phyloP scores from a whole-genome alignment of 192 early-diverging fungal genomes.

The Coemansia sp. region DNA sequence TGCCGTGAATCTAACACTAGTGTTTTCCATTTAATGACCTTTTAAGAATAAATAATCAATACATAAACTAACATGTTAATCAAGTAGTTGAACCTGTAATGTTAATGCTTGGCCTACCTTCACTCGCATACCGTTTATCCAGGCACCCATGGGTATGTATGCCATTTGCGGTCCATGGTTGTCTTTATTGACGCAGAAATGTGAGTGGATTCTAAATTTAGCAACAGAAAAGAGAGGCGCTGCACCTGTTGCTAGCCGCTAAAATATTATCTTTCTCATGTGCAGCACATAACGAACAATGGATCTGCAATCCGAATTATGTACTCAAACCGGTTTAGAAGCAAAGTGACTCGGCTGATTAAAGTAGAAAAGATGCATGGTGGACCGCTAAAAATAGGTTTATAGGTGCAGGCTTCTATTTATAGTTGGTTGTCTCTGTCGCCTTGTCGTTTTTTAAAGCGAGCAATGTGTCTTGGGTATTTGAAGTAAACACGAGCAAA shows the following conservation, averaged over 20 bases:
- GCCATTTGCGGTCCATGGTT: not conserved
- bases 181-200: not conserved
- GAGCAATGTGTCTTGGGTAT: not conserved
- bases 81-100: not conserved
- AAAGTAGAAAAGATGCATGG: not conserved
- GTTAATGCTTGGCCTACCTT: not conserved
- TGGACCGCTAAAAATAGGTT: slow-evolving; percentile 1
- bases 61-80: not conserved
- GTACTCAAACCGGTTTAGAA: not conserved
- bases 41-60: not conserved
- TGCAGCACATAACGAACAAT: not conserved
- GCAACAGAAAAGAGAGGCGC: not conserved
- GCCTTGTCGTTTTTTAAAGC: not conserved
- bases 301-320: not conserved
- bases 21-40: not conserved
- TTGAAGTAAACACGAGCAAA: not conserved
- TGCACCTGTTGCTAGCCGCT: not conserved
- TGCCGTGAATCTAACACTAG: not conserved
- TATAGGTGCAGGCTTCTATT: not conserved
- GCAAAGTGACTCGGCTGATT: not conserved
- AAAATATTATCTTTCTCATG: not conserved
- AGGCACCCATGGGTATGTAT: not conserved
- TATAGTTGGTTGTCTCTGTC: not conserved
- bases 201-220: not conserved
- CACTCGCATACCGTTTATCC: not conserved